Base-by-base conservation (phyloP, 148 eudicot genomes). In the Rheum nobile region DNA sequence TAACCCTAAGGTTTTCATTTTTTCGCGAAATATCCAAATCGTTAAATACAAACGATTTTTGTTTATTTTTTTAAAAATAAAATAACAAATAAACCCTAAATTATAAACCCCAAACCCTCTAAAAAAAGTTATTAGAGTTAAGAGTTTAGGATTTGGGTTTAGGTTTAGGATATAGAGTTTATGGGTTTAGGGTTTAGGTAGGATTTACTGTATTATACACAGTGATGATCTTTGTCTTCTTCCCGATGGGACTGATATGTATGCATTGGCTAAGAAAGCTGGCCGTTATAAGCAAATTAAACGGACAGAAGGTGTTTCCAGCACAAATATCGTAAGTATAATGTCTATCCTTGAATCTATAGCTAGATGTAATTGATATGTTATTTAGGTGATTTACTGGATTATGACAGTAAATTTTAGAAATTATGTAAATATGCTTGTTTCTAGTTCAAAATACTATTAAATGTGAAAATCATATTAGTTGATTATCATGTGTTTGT, bases 221-320 rank as follows among this genome's bases (percentile, higher is more conserved):
- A 97, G 98, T 71, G 98, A 94, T 78, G 98, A 94, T 79, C 98
- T 97, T 68, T 94, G 98, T 75, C 84, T 94, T 63, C 98, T 94
- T 83, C 98, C 97, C 54, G 97, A 94, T 79, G 98, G 98, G 61
- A 83, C 87, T 48, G 98, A 94, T 85, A 97, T 96, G 21, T 94
- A 94, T 81, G 98, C 96, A 42, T 79, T 86, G 71, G 98, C 98
- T 41, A 91, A 91, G 82, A 86, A 87, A 81, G 97, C 83, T 71
- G 97, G 97, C 17, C 98, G 97, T 14, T 94, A 94, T 80, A 94
- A 91, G 81, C 98, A 94, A 84, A 94, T 94, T 67, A 94, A 94
- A 77, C 97, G 98, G 55, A 94, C 98, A 34, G 98, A 94, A 85
- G 98, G 98, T 24, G 98, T 94, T 77, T 94, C 98, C 54, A 94